Evolutionary conservation across 2,329 filamentous ascomycete genomes (phyloP).

Genomic region (Pyricularia grisea): DNA sequence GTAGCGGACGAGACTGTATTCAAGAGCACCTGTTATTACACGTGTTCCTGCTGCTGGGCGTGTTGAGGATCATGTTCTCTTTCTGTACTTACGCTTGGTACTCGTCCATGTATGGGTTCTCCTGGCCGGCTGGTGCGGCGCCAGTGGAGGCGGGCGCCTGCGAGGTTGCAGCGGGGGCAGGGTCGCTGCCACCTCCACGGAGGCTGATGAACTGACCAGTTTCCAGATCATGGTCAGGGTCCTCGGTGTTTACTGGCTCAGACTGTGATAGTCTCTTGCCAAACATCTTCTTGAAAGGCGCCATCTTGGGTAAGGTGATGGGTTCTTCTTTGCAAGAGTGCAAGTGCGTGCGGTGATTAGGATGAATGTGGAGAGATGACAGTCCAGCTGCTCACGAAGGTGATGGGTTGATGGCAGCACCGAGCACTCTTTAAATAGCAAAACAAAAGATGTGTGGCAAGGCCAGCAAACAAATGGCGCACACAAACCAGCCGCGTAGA

Average conservation of each 20-base stretch:
- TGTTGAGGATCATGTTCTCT: no score
- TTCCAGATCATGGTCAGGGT: constrained; percentile 16
- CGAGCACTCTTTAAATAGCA: background rate
- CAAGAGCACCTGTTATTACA: background rate
- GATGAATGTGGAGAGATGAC: background rate
- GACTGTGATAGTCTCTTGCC: constrained; percentile 14
- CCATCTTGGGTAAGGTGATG: constrained; percentile 13
- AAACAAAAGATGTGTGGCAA: constrained; percentile 1
- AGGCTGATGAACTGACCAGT: constrained; percentile 19
- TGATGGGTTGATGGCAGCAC: background rate
- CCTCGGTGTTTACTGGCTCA: constrained; percentile 13
- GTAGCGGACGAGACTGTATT: constrained; percentile 17
- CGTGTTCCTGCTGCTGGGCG: background rate
- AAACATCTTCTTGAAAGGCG: constrained; percentile 20
- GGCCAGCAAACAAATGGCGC: constrained; percentile 1
- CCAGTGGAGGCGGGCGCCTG: constrained; percentile 12
- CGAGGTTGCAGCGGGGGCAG: constrained; percentile 13
- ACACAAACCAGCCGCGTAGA: constrained; percentile 2
- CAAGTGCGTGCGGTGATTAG: background rate
- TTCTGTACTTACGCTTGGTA: constrained; percentile 18
- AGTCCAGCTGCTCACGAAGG: background rate
- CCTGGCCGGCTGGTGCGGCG: constrained; percentile 10
- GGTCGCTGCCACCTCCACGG: constrained; percentile 4
- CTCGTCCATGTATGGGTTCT: constrained; percentile 18
- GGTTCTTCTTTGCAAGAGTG: background rate